Evolutionary conservation across 2,329 filamentous ascomycete genomes (phyloP), one percentile per base, ranked within the genome.

Genomic region (Emergomyces orientalis): DNA sequence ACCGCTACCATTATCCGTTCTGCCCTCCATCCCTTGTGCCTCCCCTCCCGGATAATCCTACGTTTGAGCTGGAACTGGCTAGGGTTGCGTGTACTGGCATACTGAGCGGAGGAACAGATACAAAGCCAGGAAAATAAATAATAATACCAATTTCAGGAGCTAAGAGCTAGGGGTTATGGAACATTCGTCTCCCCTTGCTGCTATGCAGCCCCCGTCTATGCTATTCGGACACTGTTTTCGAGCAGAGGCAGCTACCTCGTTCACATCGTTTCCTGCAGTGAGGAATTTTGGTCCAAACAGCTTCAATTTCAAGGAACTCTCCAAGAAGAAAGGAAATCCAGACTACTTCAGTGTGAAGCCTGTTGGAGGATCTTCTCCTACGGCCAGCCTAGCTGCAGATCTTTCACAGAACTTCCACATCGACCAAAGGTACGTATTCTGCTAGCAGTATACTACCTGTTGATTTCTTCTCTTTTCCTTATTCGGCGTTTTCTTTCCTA

Each of bases 331-430:
- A 68, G 81, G 82, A 65, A 77, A 82, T 54, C 75, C 81, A 43
- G 92, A 96, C 76, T 96, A 94, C 79, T 96, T 97, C 79, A 87
- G 83, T 70, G 77, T 89, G 70, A 91, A 90, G 73, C 84, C 88
- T 60, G 81, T 90, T 71, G 86, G 86, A 68, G 90, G 91, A 58
- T 96, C 92, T 25, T 99, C 94, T 63, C 94, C 94, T 6, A 92
- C 91, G 43, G 87, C 91, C 60, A 96, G 90, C 72, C 80, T 99
- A 69, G 93, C 92, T 51, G 92, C 91, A 65, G 94, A 99, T 77
- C 83, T 97, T 70, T 97, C 92, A 63, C 91, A 96, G 74, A 99
- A 97, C 80, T 96, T 97, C 75, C 89, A 93, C 74, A 89, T 97
- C 74, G 92, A 97, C 77, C 91, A 88, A 72, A 97, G 92, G 93